Conservation (phyloP, 2,329 filamentous ascomycete genomes). For the Pseudocercospora cruenta region DNA sequence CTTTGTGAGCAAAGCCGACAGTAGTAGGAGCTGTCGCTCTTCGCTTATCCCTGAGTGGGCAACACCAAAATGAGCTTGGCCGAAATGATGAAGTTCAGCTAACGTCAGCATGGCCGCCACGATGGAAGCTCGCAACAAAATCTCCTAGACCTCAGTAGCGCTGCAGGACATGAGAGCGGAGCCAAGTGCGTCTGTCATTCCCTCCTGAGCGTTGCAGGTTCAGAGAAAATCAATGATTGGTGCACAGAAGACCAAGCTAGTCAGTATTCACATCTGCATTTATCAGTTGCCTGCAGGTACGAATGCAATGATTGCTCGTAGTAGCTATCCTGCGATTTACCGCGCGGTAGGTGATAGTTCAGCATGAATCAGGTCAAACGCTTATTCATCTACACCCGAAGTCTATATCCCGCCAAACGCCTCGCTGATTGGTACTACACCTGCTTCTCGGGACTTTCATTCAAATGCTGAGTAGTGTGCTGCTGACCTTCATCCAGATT, state of each 20-base stretch:
- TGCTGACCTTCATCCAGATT: constrained; percentile 16
- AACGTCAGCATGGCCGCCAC: constrained; percentile 1
- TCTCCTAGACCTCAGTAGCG: constrained; percentile 1
- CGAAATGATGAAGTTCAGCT: background rate
- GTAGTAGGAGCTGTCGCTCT: background rate
- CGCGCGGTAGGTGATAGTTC: background rate
- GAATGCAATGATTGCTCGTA: background rate
- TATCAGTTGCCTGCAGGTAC: background rate
- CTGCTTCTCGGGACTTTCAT: constrained; percentile 27
- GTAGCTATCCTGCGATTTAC: background rate
- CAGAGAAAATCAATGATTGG: constrained; percentile 3
- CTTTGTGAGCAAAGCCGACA: background rate
- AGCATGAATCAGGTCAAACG: background rate
- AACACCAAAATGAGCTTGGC: background rate
- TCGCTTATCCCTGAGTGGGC: background rate
- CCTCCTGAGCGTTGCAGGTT: constrained; percentile 9
- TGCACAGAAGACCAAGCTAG: background rate
- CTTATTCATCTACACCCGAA: constrained; percentile 8
- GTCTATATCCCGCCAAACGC: constrained; percentile 8
- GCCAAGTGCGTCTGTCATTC: constrained; percentile 5
- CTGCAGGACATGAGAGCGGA: constrained; percentile 1
- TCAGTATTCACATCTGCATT: background rate
- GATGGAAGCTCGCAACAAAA: constrained; percentile 4
- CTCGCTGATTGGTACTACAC: constrained; percentile 17
- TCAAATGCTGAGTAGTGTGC: constrained; percentile 1